Evolutionary conservation across 306 rosid genomes (phyloP), one percentile per base, ranked within the genome.

Genomic region (Hippophae tibetana): DNA sequence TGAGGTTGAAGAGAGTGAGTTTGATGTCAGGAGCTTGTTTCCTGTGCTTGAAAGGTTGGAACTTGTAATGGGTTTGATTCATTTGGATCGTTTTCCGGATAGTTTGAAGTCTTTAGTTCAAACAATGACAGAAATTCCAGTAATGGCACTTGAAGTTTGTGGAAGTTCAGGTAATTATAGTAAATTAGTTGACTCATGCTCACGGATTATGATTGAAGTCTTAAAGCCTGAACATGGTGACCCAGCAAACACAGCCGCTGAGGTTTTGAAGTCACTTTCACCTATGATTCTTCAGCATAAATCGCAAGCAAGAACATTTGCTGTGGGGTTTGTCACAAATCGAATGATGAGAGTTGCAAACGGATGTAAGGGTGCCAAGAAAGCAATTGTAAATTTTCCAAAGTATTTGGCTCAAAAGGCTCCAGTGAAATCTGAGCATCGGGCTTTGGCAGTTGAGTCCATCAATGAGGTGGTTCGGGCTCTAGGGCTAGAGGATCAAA

Each of bases 61-160:
- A 10, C 55, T 3, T 1, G 85, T 70, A 11, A 83, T 76, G 82
- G 73, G 64, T 45, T 61, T 83, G 69, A 78, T 90, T 73, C 96
- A 90, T 60, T 75, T 90, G 63, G 92, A 90, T 11, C 76, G 96
- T 7, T 90, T 90, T 70, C 95, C 95, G 1, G 98, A 87, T 54
- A 74, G 82, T 67, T 66, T 87, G 45, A 83, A 84, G 80, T 80
- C 92, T 26, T 63, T 90, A 44, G 67, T 83, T 43, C 95, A 90
- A 54, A 83, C 95, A 0, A 70, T 83, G 23, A 61, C 74, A 0
- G 87, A 90, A 43, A 47, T 87, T 62, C 86, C 92, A 0, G 80
- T 71, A 2, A 68, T 70, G 54, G 82, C 81, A 10, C 46, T 67
- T 5, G 89, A 81, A 13, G 47, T 71, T 0, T 81, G 74, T 44